These are phyloP conservation scores for Tinospora cordifolia DNA, from an alignment of 164 flowering plant species.

Conservation along the genomic window DNA sequence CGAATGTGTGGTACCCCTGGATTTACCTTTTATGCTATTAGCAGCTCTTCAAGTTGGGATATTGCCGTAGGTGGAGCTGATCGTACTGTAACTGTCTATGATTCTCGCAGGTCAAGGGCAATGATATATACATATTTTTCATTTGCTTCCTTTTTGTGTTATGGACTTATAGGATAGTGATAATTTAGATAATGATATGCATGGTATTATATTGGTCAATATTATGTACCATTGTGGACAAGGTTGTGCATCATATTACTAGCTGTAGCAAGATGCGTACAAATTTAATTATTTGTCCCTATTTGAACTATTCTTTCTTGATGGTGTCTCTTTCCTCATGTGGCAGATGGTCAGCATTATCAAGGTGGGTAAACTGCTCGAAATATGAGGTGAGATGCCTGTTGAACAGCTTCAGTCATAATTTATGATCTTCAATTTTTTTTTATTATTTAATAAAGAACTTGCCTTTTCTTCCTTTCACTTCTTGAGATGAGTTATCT, in stretches of 20 bases:
- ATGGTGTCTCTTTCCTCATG: slow-evolving; percentile 12
- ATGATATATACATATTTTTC: neutral
- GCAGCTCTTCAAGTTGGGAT: slow-evolving; percentile 51
- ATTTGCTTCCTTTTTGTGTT: neutral
- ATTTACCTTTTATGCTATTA: slow-evolving; percentile 57
- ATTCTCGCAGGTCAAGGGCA: slow-evolving; percentile 67
- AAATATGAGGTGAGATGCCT: slow-evolving; percentile 63
- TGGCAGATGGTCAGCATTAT: slow-evolving; percentile 70
- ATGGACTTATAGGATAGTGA: neutral
- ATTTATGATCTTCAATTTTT: too few relatives aligned
- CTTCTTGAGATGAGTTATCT: neutral
- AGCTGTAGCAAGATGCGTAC: neutral
- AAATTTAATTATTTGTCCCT: neutral
- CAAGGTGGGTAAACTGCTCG: slow-evolving; percentile 77
- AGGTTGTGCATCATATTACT: neutral
- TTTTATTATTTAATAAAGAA: too few relatives aligned
- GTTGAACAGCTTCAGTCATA: neutral
- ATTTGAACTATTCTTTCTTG: neutral
- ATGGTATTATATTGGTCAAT: neutral
- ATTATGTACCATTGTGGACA: too few relatives aligned
- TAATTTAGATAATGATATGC: neutral
- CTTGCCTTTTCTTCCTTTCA: neutral
- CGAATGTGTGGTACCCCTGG: slow-evolving; percentile 67
- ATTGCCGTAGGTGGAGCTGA: slow-evolving; percentile 85
- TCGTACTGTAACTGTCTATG: slow-evolving; percentile 73